These are phyloP conservation scores for Suhomyces sp. DNA, from an alignment of 805 yeast species.

Conservation along the genomic window DNA sequence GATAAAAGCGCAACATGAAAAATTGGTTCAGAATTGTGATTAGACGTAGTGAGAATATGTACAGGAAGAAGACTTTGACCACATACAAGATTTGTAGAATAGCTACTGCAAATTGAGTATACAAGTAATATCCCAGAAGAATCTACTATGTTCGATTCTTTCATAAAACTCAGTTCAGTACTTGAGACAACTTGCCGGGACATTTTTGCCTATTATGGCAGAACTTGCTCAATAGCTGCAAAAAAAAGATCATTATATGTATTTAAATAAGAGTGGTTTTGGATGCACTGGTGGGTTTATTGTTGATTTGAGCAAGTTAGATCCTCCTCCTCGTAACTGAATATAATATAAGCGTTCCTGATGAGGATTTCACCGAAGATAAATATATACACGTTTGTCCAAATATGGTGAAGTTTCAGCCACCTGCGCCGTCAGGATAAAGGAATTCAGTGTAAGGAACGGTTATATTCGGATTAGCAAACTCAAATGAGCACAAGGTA, in stretches of 20 bases:
- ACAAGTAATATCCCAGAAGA: not conserved
- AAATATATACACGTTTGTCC: constrained; percentile 1
- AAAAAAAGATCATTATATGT: not conserved
- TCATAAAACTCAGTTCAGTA: not conserved
- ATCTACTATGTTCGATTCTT: not conserved
- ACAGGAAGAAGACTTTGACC: not conserved
- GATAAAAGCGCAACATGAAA: not conserved
- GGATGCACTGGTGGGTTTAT: not conserved
- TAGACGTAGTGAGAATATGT: not conserved
- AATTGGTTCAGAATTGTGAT: not conserved
- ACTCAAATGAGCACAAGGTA: not conserved
- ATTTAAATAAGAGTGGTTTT: not conserved
- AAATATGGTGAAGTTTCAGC: not conserved
- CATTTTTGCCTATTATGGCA: not conserved
- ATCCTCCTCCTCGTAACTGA: constrained; percentile 22
- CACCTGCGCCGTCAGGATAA: not conserved
- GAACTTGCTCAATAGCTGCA: not conserved
- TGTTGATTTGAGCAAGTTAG: constrained; percentile 20
- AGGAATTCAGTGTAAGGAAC: not conserved
- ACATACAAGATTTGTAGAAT: not conserved
- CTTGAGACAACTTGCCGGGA: not conserved
- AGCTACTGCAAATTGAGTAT: not conserved
- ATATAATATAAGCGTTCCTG: constrained; percentile 23
- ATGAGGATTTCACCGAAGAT: constrained; percentile 26
- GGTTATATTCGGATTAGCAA: not conserved